Base-by-base conservation (phyloP, 768 basidiomycete genomes). In the Tephrocybe sp. region DNA sequence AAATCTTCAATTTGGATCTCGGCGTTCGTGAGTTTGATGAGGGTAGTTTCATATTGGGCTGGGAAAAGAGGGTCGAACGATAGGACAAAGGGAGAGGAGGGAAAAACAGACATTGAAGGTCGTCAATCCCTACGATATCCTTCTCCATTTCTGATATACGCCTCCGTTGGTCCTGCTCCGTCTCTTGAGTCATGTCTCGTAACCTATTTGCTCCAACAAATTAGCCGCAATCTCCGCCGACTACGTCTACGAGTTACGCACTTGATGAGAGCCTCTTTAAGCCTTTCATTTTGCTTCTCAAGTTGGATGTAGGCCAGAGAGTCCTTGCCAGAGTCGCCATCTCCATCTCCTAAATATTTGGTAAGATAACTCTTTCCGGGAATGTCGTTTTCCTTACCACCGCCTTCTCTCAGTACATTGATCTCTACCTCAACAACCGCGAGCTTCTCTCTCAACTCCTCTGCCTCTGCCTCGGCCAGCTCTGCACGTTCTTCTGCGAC, bases 401-500 rank as follows among this genome's bases (percentile, higher is more conserved):
- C 71, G 43, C 70, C 86, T 48, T 85, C 85, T 64, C 83, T 86
- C 54, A 97, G 51, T 15, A 92, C 87, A 9, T 82, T 82, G 37
- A 93, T 70, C 65, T 98, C 95, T 12, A 97, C 86, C 61, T 97
- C 88, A 25, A 87, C 55, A 38, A 87, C 80, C 5, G 88, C 90
- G 40, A 92, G 54, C 57, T 76, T 80, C 68, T 98, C 96, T 59
- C 78, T 87, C 51, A 87, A 62, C 45, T 86, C 87, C 57, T 89
- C 91, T 42, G 94, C 60, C 61, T 94, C 92, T 0, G 75, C 67
- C 63, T 92, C 86, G 0, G 86, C 86, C 2, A 82, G 63, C 66
- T 98, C 96, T 0, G 89, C 86, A 51, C 83, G 83, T 66, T 98
- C 96, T 63, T 98, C 97, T 0, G 96, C 95, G 31, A 98, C 84